Evolutionary conservation across 2,329 filamentous ascomycete genomes (phyloP).

Genomic region (Aspergillus brasiliensis): DNA sequence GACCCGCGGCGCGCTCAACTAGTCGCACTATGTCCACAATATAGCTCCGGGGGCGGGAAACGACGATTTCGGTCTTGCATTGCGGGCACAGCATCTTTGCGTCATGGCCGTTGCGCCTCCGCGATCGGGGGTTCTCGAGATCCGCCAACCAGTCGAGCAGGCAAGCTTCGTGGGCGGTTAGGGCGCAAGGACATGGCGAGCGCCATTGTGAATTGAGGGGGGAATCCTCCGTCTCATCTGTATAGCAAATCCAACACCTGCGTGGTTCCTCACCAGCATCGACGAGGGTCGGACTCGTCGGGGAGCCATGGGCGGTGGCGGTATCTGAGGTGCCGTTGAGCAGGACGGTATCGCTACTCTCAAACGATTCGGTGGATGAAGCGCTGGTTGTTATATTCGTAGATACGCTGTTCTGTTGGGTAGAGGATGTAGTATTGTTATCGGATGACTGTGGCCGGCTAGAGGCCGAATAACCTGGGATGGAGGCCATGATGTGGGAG

Average conservation of each 20-base stretch:
- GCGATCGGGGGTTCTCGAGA: slow-evolving; percentile 66
- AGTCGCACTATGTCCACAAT: slow-evolving; percentile 68
- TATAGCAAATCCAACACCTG: slow-evolving; percentile 72
- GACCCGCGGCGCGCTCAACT: slow-evolving; percentile 59
- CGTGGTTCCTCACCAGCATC: slow-evolving; percentile 40
- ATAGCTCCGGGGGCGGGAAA: slow-evolving; percentile 73
- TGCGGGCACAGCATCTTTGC: slow-evolving; percentile 80
- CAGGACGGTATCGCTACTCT: slow-evolving; percentile 35
- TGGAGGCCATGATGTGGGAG: slow-evolving; percentile 36
- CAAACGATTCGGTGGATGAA: slow-evolving; percentile 20
- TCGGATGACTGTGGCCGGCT: slow-evolving; percentile 32
- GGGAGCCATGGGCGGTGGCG: slow-evolving; percentile 19
- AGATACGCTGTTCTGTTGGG: slow-evolving; percentile 10
- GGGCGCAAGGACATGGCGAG: slow-evolving; percentile 84
- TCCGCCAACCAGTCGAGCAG: slow-evolving; percentile 93
- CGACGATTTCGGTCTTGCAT: slow-evolving; percentile 78
- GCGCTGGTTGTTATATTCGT: background rate
- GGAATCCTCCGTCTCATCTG: slow-evolving; percentile 64
- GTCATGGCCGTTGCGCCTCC: slow-evolving; percentile 50
- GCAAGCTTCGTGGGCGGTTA: slow-evolving; percentile 88
- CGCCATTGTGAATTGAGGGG: slow-evolving; percentile 70
- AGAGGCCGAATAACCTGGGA: slow-evolving; percentile 33
- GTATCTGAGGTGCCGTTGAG: slow-evolving; percentile 28
- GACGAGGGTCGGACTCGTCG: slow-evolving; percentile 13
- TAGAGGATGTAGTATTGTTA: slow-evolving; percentile 25